These are phyloP conservation scores for Maudiozyma turicensis DNA, from an alignment of 805 yeast species.

Conservation along the genomic window DNA sequence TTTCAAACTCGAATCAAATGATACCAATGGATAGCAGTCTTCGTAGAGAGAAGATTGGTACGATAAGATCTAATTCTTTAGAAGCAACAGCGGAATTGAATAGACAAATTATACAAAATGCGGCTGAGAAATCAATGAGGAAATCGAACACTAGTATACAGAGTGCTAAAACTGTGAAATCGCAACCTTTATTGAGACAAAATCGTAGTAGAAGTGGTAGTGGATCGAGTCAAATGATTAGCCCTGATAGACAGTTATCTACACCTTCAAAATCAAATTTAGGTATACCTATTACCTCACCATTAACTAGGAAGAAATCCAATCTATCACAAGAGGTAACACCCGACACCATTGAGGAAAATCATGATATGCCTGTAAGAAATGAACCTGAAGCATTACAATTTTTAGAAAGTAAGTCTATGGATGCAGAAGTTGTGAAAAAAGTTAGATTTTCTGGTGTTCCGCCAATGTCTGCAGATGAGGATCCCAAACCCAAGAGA, in stretches of 20 bases:
- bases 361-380: background rate
- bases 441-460: slow-evolving; percentile 30
- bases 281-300: background rate
- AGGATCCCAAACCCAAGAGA: slow-evolving; percentile 25
- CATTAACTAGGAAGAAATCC: background rate
- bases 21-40: background rate
- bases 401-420: background rate
- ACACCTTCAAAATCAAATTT: background rate
- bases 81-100: slow-evolving; percentile 21
- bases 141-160: background rate
- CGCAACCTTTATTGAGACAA: background rate
- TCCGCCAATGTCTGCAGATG: slow-evolving; percentile 26
- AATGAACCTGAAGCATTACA: background rate
- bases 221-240: background rate
- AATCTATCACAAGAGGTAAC: background rate
- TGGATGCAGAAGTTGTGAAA: slow-evolving; percentile 7
- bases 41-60: background rate
- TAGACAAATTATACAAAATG: slow-evolving; percentile 22
- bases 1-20: background rate
- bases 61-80: slow-evolving; percentile 24
- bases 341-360: background rate
- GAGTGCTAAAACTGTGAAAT: background rate
- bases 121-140: slow-evolving; percentile 10
- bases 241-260: background rate
- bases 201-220: slow-evolving; percentile 1